These are phyloP conservation scores for Trypanosoma mega DNA, from an alignment of 208 protist genomes.

Conservation along the genomic window DNA sequence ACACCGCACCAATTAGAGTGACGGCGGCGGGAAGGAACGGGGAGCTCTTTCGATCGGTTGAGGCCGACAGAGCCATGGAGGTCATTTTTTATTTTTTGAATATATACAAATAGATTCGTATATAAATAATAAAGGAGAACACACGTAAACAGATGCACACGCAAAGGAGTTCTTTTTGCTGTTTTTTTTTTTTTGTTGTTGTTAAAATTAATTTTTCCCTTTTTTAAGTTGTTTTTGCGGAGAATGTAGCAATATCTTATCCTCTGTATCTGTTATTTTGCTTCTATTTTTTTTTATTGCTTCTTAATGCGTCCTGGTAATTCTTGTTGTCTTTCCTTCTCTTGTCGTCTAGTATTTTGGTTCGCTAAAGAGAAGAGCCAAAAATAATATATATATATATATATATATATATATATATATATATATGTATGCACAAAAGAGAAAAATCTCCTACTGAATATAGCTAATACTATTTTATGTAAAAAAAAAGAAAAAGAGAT, in stretches of 20 bases:
- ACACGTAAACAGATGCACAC: no score
- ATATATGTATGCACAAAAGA: background rate
- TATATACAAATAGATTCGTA: background rate
- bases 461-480: background rate
- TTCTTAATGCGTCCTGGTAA: no score
- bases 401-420: background rate
- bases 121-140: conserved; percentile 1
- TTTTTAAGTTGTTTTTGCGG: no score
- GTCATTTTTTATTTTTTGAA: background rate
- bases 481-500: conserved; percentile 1
- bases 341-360: no score
- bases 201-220: no score
- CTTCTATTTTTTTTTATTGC: no score
- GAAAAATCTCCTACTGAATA: background rate
- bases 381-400: background rate
- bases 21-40: conserved; percentile 50
- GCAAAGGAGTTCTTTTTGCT: no score
- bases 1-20: conserved; percentile 31
- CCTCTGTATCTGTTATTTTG: no score
- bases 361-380: no score
- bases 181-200: no score
- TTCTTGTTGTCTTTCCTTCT: no score
- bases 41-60: background rate
- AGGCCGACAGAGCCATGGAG: background rate
- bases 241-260: no score